Evolutionary conservation across 805 yeast genomes (phyloP).

Genomic region (Candida tallmaniae): DNA sequence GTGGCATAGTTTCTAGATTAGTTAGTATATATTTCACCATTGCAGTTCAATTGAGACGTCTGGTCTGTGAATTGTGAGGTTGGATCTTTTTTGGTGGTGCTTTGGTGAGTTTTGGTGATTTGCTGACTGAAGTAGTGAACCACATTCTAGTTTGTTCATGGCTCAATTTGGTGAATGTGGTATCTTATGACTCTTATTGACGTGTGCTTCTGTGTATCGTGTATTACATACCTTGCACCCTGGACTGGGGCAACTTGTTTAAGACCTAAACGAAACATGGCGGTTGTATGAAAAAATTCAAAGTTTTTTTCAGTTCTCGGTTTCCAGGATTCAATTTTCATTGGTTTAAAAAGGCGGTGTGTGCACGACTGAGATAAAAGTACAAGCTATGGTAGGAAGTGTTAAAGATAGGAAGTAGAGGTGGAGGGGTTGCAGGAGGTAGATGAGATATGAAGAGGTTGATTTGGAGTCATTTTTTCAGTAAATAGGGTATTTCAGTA

Average conservation of each 20-base stretch:
- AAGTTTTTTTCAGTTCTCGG: conserved; percentile 6
- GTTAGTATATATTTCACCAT: conserved; percentile 2
- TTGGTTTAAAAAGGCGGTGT: conserved; percentile 13
- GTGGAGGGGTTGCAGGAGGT: neutral
- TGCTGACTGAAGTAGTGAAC: too few species aligned
- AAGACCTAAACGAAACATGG: conserved; percentile 54
- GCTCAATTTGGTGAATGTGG: too few species aligned
- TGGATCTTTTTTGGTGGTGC: too few species aligned
- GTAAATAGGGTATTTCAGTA: too few species aligned
- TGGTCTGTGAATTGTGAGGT: too few species aligned
- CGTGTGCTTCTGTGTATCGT: too few species aligned
- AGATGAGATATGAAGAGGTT: neutral
- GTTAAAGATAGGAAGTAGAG: neutral
- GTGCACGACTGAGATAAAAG: conserved; percentile 5
- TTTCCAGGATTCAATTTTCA: conserved; percentile 13
- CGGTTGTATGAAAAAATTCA: conserved; percentile 6
- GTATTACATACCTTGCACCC: conserved; percentile 47
- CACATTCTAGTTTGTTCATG: too few species aligned
- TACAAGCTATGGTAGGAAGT: neutral
- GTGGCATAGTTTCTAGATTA: conserved; percentile 88
- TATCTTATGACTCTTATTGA: too few species aligned
- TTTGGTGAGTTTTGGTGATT: too few species aligned
- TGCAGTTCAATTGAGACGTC: too few species aligned
- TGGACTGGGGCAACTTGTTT: conserved; percentile 46
- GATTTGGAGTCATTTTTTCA: too few species aligned